Evolutionary conservation across 2,329 filamentous ascomycete genomes (phyloP), one percentile per base, ranked within the genome.

Genomic region (Colletotrichum siamense): DNA sequence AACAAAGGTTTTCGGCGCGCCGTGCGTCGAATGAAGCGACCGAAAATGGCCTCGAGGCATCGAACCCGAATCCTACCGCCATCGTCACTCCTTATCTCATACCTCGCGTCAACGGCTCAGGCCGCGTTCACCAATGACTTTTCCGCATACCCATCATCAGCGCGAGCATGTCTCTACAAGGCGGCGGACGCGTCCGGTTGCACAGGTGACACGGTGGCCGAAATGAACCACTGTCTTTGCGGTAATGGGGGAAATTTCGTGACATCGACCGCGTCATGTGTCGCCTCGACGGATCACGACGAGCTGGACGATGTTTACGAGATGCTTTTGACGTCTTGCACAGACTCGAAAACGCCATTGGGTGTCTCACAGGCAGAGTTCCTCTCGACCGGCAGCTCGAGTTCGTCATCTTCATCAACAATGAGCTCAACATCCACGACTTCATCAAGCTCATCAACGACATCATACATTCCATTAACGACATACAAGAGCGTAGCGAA

Each of bases 281-380:
- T 91, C 13, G 87, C 86, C 18, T 73, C 79, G 32, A 44, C 79
- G 5, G 84, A 83, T 64, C 79, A 81, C 1, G 78, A 30, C 30
- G 86, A 90, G 62, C 77, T 90, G 8, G 77, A 81, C 15, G 71
- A 79, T 12, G 88, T 89, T 12, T 91, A 89, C 78, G 79, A 82
- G 15, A 87, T 82, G 6, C 85, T 91, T 82, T 75, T 80, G 5
- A 78, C 79, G 15, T 87, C 88, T 16, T 91, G 90, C 79, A 79
- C 80, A 3, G 81, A 84, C 26, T 89, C 88, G 0, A 80, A 83
- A 4, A 90, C 88, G 18, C 86, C 86, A 2, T 79, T 91, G 28
- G 81, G 79, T 28, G 80, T 91, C 0, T 82, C 82, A 13, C 82
- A 87, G 79, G 78, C 82, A 22, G 83, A 87, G n/a, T 91, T 89